A percentile compares a stretch with the other conserved stretches of the same genome.
Conservation (phyloP, 2,329 filamentous ascomycete genomes). For the Fusarium proliferatum region DNA sequence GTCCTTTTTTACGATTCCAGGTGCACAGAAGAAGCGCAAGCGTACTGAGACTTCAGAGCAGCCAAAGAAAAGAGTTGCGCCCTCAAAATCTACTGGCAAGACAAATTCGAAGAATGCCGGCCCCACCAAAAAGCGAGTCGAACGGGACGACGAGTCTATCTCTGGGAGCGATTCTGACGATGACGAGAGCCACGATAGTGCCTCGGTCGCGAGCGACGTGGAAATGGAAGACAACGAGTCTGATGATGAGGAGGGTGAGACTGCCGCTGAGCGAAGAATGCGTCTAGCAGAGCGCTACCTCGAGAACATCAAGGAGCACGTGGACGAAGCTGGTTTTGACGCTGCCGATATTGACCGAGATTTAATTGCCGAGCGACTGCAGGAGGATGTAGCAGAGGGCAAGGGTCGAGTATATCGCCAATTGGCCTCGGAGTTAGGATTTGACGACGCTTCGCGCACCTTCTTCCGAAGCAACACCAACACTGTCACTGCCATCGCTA, state of each 20-base stretch:
- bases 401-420: conserved; percentile 90
- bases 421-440: conserved; percentile 78
- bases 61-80: conserved; percentile 69
- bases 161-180: conserved; percentile 84
- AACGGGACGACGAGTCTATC: conserved; percentile 77
- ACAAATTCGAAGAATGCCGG: conserved; percentile 53
- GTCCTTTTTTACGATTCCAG: conserved; percentile 93
- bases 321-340: conserved; percentile 87
- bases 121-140: conserved; percentile 58
- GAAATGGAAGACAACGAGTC: conserved; percentile 62
- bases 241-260: conserved; percentile 85
- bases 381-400: conserved; percentile 90
- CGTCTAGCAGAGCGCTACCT: conserved; percentile 92
- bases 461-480: conserved; percentile 83
- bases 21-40: conserved; percentile 92
- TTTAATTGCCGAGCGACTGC: conserved; percentile 87
- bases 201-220: conserved; percentile 59
- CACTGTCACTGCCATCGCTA: conserved; percentile 81
- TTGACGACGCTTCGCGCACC: conserved; percentile 73
- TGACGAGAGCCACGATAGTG: conserved; percentile 59
- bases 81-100: conserved; percentile 57
- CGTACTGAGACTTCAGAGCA: conserved; percentile 65
- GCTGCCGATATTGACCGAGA: conserved; percentile 94
- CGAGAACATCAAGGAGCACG: conserved; percentile 86
- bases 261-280: conserved; percentile 86